phyloP scores from a whole-genome alignment of 495 filamentous ascomycete species.

The Xylaria scruposa region DNA sequence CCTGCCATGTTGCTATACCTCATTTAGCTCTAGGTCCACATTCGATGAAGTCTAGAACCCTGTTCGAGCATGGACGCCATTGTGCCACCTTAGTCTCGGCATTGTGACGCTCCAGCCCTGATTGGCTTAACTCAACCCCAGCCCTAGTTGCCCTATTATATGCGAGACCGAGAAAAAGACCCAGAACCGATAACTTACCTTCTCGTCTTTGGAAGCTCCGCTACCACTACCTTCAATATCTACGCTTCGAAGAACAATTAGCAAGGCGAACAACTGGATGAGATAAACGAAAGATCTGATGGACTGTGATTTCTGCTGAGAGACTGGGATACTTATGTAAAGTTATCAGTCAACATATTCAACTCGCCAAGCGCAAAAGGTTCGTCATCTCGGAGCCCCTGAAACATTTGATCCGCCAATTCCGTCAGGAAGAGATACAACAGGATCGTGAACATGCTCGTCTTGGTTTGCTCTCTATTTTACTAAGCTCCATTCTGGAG shows the following conservation, averaged over 20 bases:
- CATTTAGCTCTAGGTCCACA: not conserved
- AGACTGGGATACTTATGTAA: constrained; percentile 1
- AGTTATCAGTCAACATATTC: not conserved
- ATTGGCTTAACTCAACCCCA: constrained; percentile 8
- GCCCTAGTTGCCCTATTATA: not conserved
- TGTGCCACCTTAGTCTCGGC: constrained; percentile 21
- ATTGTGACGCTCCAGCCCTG: constrained; percentile 2
- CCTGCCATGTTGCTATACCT: not conserved
- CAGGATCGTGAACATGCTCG: not conserved
- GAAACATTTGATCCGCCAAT: not conserved
- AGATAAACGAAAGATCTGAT: not conserved
- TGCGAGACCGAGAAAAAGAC: no score
- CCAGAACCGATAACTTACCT: not conserved
- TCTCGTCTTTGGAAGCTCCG: not conserved
- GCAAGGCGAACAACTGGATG: not conserved
- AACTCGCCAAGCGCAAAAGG: not conserved
- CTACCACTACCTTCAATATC: not conserved
- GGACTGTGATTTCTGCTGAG: not conserved
- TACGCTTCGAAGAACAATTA: not conserved
- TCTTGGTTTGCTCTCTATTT: not conserved
- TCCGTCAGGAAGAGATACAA: not conserved
- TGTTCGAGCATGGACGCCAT: not conserved
- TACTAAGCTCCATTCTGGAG: constrained; percentile 1
- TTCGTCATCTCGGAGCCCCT: not conserved
- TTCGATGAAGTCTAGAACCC: constrained; percentile 15